Percentiles rank a stretch among this genome's conserved stretches.
phyloP scores from a whole-genome alignment of 1,139 yeast genomes.

The Protomyces gravidus region DNA sequence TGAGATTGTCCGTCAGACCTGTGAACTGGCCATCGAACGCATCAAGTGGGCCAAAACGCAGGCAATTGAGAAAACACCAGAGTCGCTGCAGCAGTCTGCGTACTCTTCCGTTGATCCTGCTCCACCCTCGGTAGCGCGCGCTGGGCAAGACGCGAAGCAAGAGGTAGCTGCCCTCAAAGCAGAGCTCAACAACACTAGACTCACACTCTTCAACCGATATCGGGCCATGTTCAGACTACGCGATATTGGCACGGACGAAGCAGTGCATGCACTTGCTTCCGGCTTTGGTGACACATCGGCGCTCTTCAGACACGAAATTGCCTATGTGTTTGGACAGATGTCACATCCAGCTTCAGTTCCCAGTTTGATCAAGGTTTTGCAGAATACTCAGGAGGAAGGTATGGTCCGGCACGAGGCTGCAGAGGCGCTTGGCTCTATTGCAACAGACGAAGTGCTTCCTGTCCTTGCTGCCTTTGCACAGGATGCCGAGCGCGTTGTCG shows the following conservation, averaged over 20 bases:
- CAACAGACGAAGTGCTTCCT: slow-evolving; percentile 93
- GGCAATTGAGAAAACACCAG: slow-evolving; percentile 59
- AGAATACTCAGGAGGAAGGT: slow-evolving; percentile 76
- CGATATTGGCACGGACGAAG: slow-evolving; percentile 89
- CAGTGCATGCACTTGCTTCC: slow-evolving; percentile 82
- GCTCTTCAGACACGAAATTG: slow-evolving; percentile 93
- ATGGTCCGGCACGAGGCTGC: slow-evolving; percentile 99
- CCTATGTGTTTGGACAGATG: slow-evolving; percentile 95
- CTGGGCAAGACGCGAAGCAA: slow-evolving; percentile 43
- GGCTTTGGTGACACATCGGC: slow-evolving; percentile 91
- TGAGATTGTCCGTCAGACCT: slow-evolving; percentile 89
- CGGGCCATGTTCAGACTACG: slow-evolving; percentile 98
- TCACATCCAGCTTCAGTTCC: slow-evolving; percentile 93
- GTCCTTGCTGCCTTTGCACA: slow-evolving; percentile 70
- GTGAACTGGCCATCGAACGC: slow-evolving; percentile 93
- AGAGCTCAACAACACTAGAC: slow-evolving; percentile 68
- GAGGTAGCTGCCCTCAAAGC: slow-evolving; percentile 60
- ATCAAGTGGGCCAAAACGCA: slow-evolving; percentile 73
- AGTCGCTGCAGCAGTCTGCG: slow-evolving; percentile 66
- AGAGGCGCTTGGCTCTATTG: slow-evolving; percentile 95
- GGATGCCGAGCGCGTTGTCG: slow-evolving; percentile 82
- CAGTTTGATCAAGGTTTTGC: slow-evolving; percentile 72
- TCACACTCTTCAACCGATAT: slow-evolving; percentile 86
- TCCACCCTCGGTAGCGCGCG: slow-evolving; percentile 76
- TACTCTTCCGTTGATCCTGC: slow-evolving; percentile 87